Conservation (phyloP, 805 yeast genomes). For the Metschnikowia amazonensis region DNA sequence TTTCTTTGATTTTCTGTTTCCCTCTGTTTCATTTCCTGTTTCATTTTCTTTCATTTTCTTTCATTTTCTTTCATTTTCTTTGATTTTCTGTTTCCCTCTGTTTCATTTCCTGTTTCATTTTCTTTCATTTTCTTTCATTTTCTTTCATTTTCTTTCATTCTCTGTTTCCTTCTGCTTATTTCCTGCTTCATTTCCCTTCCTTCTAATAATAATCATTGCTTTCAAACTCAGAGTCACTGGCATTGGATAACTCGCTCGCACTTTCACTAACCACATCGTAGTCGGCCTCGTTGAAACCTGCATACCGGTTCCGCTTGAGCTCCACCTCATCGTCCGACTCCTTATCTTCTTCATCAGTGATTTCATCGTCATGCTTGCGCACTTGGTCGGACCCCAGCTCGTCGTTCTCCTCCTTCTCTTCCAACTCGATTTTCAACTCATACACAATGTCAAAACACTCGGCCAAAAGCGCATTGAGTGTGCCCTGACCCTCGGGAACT, state of each 20-base stretch:
- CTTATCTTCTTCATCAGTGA: constrained; percentile 23
- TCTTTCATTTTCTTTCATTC: too few relatives aligned
- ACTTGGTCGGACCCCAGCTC: constrained; percentile 11
- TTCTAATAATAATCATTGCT: constrained; percentile 43
- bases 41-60: too few relatives aligned
- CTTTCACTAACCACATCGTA: constrained; percentile 39
- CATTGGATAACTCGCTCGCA: constrained; percentile 24
- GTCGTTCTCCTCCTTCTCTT: constrained; percentile 48
- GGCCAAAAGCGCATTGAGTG: constrained; percentile 83
- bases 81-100: too few relatives aligned
- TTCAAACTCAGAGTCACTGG: constrained; percentile 34
- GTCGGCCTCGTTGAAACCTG: constrained; percentile 45
- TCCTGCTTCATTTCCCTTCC: too few relatives aligned
- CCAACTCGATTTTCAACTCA: constrained; percentile 83
- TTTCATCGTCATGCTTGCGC: constrained; percentile 2
- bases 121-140: too few relatives aligned
- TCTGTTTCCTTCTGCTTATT: too few relatives aligned
- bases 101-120: too few relatives aligned
- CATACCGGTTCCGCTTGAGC: constrained; percentile 39
- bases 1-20: too few relatives aligned
- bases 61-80: too few relatives aligned
- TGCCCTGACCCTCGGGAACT: constrained; percentile 97
- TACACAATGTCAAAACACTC: constrained; percentile 93
- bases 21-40: too few relatives aligned
- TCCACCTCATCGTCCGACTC: constrained; percentile 44